A percentile compares a stretch with the other conserved stretches of the same genome.
phyloP scores from a whole-genome alignment of 495 filamentous ascomycete species.

The Antarctomyces pellizariae region DNA sequence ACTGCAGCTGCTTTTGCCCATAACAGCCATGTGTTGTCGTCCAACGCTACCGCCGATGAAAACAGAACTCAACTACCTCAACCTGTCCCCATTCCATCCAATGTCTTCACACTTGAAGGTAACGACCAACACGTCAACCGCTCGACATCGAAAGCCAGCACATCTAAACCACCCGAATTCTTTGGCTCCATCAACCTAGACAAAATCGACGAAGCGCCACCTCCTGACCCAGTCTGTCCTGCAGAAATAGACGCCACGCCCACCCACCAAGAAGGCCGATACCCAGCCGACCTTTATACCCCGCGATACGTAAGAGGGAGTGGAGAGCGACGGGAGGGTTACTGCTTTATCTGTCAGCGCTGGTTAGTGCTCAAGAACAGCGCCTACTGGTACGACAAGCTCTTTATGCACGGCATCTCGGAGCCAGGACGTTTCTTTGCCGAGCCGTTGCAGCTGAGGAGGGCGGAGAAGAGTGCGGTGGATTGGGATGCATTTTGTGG shows the following conservation, averaged over 20 bases:
- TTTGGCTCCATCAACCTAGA: constrained; percentile 46
- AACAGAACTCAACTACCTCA: no score
- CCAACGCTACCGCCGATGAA: no score
- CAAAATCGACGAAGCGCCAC: constrained; percentile 40
- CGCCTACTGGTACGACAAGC: constrained; percentile 74
- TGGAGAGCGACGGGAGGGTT: constrained; percentile 63
- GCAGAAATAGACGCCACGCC: constrained; percentile 42
- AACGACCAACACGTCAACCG: constrained; percentile 9
- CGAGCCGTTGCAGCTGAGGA: constrained; percentile 42
- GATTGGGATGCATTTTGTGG: constrained; percentile 64
- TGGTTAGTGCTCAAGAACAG: constrained; percentile 71
- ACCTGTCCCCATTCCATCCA: no score
- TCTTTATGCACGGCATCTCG: constrained; percentile 60
- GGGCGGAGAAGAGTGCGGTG: constrained; percentile 58
- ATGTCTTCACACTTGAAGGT: no score
- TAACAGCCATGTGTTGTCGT: no score
- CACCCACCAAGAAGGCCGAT: constrained; percentile 55
- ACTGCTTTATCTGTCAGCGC: constrained; percentile 65
- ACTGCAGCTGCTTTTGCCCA: no score
- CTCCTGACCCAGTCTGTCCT: constrained; percentile 53
- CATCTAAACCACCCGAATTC: constrained; percentile 51
- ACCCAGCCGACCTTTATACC: constrained; percentile 56
- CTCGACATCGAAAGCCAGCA: constrained; percentile 14
- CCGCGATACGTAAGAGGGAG: constrained; percentile 57
- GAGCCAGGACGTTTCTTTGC: constrained; percentile 50